Base-by-base conservation (phyloP, 202 grass and related monocot genomes). In the Elaeis oleifera region DNA sequence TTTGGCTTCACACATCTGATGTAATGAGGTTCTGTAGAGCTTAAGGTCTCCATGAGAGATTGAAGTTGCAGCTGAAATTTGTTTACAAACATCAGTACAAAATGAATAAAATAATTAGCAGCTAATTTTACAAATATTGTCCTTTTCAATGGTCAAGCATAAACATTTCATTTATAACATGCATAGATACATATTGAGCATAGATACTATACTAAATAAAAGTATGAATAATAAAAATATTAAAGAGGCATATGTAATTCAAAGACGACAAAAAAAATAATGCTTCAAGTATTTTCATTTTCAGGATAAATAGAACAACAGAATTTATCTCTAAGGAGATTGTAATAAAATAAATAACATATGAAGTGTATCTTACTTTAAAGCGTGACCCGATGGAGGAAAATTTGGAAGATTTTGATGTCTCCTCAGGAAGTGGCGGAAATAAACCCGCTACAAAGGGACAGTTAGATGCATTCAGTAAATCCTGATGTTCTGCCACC, bases 1-100 rank as follows among this genome's bases (percentile, higher is more conserved):
- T 99, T 99, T 73, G 94, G 94, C 78, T 99, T 99, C 70, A 99
- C 88, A 68, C 94, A 99, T 87, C 94, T 86, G 69, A 99, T 99
- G 71, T 99, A 99, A 74, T 99, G 83, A 50, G 94, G 94, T 74
- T 99, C 84, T 5, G 88, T 99, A 51, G 88, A 82, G 59, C 85
- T 99, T 79, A 99, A 77, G 50, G 78, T 99, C 71, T 99, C 94
- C 94, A 99, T 99, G 60, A 99, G 82, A 60, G 94, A 81, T 89
- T 89, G 85, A 74, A 99, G 94, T 87, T 99, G 94, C 70, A 99
- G 78, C 94, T 99, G 78, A 84, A 49, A 89, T 70, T 72, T 74
- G 24, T 64, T 67, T 25, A 79, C 9, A 44, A 44, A 1, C 9
- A 13, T 13, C 36, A 44, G 36, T 14, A 9, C 9, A 15, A 48